Base-by-base conservation (phyloP, 768 basidiomycete species). In the Lactarius akahatsu region DNA sequence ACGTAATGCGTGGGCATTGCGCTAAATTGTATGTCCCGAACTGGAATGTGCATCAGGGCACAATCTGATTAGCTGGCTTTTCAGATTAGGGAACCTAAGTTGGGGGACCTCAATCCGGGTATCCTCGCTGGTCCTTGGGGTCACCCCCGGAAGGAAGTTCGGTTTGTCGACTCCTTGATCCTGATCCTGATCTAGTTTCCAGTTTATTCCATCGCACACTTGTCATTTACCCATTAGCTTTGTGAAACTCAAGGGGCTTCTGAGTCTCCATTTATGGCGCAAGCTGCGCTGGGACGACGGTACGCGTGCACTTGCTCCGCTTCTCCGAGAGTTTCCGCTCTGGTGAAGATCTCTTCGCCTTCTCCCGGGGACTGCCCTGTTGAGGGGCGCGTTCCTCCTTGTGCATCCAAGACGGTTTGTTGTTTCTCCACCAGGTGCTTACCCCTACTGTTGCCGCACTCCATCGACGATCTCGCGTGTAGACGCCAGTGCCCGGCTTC, bases 381-480 rank as follows among this genome's bases (percentile, higher is more conserved):
- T 45, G 40, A 36, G 43, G 43, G 10, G 36, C 18, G 28, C 45
- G 6, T 30, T 43, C 34, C 61, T 30, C 40, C 66, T 26, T 58
- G 56, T 43, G 43, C 38, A 8, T 61, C 41, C 57, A 47, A 28
- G 57, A 28, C 47, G 5, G 63, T 40, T 23, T 26, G 32, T 58
- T 45, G n/a, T 30, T 56, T 56, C 32, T 56, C 55, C 32, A 10
- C 55, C 50, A 52, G 7, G 55, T 40, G 26, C 36, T 23, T 58
- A 38, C 38, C 58, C 52, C 50, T 60, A 30, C 59, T 11, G 36
- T n/a, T 54, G 20, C 56, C 57, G 40, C 50, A 34, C 40, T 18
- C 6, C 41, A 67, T 67, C 62, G n/a, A 40, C 32, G 62, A 67
- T 67, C 62, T 63, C 34, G 13, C 32, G 34, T 30, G 9, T 63